These are phyloP conservation scores for Leptodermis oblonga DNA, from an alignment of 257 asterid species.

Conservation along the genomic window DNA sequence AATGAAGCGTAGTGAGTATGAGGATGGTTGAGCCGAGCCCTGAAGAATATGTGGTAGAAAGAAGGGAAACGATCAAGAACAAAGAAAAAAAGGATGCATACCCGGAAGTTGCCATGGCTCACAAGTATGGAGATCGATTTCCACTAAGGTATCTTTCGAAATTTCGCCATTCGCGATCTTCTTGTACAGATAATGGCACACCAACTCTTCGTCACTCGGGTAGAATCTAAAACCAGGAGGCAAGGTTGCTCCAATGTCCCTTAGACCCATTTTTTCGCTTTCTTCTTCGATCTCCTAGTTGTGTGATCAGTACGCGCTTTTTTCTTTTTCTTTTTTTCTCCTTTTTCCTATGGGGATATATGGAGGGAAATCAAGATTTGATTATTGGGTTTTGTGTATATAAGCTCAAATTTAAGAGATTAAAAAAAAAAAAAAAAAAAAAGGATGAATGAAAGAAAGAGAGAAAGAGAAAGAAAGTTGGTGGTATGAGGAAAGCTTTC, in stretches of 20 bases:
- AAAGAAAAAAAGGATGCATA: slow-evolving; percentile 7
- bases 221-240: slow-evolving; percentile 87
- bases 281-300: background rate
- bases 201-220: slow-evolving; percentile 86
- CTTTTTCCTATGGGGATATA: background rate
- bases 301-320: too few relatives aligned
- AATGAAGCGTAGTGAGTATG: too few relatives aligned
- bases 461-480: slow-evolving; percentile 18
- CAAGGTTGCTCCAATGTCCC: slow-evolving; percentile 71
- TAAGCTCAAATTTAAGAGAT: background rate
- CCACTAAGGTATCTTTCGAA: slow-evolving; percentile 57
- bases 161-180: slow-evolving; percentile 52
- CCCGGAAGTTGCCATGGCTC: slow-evolving; percentile 99
- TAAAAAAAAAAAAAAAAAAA: background rate
- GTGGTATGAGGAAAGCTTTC: slow-evolving; percentile 14
- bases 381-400: background rate
- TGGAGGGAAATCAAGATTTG: background rate
- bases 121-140: slow-evolving; percentile 78
- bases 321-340: background rate
- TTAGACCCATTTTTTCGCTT: slow-evolving; percentile 45
- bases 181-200: slow-evolving; percentile 76
- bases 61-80: background rate
- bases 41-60: background rate
- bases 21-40: too few relatives aligned
- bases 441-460: too few relatives aligned